These are phyloP conservation scores for Seiridium cupressi DNA, from an alignment of 2,329 filamentous ascomycete species.

Conservation along the genomic window DNA sequence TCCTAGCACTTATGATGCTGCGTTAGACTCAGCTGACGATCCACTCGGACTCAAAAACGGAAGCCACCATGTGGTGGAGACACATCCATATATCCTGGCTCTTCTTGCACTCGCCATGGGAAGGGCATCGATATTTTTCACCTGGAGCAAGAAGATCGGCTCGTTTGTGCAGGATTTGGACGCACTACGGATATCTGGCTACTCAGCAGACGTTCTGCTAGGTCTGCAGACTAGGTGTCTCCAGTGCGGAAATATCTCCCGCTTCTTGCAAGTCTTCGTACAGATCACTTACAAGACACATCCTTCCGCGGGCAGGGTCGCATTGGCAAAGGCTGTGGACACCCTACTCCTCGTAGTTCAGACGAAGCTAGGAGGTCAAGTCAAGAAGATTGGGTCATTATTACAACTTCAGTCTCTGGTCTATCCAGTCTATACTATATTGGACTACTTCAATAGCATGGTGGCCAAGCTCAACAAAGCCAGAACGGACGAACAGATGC, in stretches of 20 bases:
- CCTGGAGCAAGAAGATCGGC: slow-evolving; percentile 50
- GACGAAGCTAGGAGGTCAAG: slow-evolving; percentile 43
- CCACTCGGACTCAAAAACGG: slow-evolving; percentile 35
- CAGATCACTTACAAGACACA: slow-evolving; percentile 42
- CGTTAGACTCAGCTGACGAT: slow-evolving; percentile 43
- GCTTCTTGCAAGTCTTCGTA: slow-evolving; percentile 45
- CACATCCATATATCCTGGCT: slow-evolving; percentile 50
- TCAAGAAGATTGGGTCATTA: slow-evolving; percentile 42
- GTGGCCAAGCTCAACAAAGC: slow-evolving; percentile 43
- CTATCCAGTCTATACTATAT: slow-evolving; percentile 43
- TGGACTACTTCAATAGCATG: slow-evolving; percentile 51
- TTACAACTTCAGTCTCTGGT: slow-evolving; percentile 52
- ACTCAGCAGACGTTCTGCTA: slow-evolving; percentile 47
- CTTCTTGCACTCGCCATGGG: slow-evolving; percentile 68
- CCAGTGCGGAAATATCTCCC: slow-evolving; percentile 45
- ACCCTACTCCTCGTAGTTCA: slow-evolving; percentile 49
- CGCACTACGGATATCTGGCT: slow-evolving; percentile 53
- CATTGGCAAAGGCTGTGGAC: slow-evolving; percentile 49
- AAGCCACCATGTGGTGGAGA: slow-evolving; percentile 42
- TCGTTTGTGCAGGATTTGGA: slow-evolving; percentile 50
- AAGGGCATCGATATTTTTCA: slow-evolving; percentile 69
- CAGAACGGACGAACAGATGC: slow-evolving; percentile 56
- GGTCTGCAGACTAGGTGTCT: slow-evolving; percentile 46
- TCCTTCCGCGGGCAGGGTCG: slow-evolving; percentile 46
- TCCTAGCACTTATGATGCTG: slow-evolving; percentile 62